These are phyloP conservation scores for Pseudogymnoascus sp. DNA, from an alignment of 2,329 filamentous ascomycete genomes.

Conservation along the genomic window DNA sequence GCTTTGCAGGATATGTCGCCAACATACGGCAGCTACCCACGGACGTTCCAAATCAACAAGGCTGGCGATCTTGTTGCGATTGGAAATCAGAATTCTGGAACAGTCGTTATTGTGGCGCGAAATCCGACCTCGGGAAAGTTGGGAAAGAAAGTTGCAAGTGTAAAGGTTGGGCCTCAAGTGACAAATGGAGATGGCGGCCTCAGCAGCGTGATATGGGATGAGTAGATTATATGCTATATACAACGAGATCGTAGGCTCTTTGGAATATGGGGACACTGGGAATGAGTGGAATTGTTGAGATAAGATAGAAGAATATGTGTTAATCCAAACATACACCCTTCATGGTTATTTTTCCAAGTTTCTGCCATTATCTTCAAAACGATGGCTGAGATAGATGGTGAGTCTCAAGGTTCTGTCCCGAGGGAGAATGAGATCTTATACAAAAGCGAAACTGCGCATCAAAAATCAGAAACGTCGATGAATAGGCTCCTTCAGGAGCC, in stretches of 20 bases:
- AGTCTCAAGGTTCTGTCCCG: too few relatives aligned
- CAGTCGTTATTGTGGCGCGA: slow-evolving; percentile 35
- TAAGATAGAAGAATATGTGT: background rate
- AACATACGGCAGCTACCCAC: slow-evolving; percentile 37
- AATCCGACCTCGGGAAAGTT: slow-evolving; percentile 36
- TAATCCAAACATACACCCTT: too few relatives aligned
- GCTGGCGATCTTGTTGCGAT: slow-evolving; percentile 39
- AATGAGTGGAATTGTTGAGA: background rate
- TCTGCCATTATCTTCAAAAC: too few relatives aligned
- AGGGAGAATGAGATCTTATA: too few relatives aligned
- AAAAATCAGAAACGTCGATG: too few relatives aligned
- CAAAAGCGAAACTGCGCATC: too few relatives aligned
- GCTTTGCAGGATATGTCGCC: slow-evolving; percentile 36
- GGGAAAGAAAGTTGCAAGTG: slow-evolving; percentile 25
- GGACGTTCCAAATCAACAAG: slow-evolving; percentile 41
- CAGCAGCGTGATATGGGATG: background rate
- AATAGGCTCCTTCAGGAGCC: too few relatives aligned
- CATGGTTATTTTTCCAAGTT: too few relatives aligned
- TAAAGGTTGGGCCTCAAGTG: background rate
- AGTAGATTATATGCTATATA: background rate
- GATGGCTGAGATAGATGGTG: too few relatives aligned
- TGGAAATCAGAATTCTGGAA: slow-evolving; percentile 34
- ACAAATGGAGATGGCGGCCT: background rate
- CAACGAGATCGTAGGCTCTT: background rate
- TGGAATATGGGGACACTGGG: background rate